Evolutionary conservation across 2,329 filamentous ascomycete genomes (phyloP).

Genomic region (Balansia obtecta): DNA sequence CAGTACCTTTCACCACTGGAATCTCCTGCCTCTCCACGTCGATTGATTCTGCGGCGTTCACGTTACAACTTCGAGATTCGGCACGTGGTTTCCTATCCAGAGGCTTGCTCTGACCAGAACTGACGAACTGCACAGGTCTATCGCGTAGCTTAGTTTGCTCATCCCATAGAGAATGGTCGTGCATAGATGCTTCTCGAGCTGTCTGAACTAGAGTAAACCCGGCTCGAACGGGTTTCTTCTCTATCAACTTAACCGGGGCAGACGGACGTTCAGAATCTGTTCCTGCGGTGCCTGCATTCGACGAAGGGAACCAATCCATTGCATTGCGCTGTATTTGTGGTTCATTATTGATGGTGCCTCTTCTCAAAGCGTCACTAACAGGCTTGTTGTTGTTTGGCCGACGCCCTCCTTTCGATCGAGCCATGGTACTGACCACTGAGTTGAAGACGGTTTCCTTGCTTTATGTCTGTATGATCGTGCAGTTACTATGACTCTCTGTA

Average conservation of each 20-base stretch:
- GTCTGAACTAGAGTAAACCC: slow-evolving; percentile 29
- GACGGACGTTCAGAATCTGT: background rate
- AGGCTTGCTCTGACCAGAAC: slow-evolving; percentile 39
- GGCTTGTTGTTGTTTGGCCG: background rate
- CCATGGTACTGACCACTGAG: background rate
- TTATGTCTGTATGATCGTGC: too few species aligned
- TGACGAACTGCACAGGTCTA: slow-evolving; percentile 39
- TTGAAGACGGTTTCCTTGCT: too few species aligned
- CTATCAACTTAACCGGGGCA: background rate
- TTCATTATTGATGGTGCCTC: background rate
- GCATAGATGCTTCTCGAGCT: slow-evolving; percentile 34
- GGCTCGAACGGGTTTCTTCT: background rate
- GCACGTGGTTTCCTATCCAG: slow-evolving; percentile 19
- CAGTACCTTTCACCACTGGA: too few species aligned
- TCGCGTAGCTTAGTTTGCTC: slow-evolving; percentile 30
- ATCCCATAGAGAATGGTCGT: slow-evolving; percentile 29
- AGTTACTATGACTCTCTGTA: too few species aligned
- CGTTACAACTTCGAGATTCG: background rate
- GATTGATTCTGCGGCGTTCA: background rate
- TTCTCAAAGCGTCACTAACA: background rate
- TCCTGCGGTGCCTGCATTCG: background rate
- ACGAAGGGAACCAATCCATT: background rate
- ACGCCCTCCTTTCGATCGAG: background rate
- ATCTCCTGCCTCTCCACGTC: too few species aligned
- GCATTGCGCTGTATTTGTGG: background rate